phyloP scores from a whole-genome alignment of 805 yeast species.

The Candida namnaoensis region DNA sequence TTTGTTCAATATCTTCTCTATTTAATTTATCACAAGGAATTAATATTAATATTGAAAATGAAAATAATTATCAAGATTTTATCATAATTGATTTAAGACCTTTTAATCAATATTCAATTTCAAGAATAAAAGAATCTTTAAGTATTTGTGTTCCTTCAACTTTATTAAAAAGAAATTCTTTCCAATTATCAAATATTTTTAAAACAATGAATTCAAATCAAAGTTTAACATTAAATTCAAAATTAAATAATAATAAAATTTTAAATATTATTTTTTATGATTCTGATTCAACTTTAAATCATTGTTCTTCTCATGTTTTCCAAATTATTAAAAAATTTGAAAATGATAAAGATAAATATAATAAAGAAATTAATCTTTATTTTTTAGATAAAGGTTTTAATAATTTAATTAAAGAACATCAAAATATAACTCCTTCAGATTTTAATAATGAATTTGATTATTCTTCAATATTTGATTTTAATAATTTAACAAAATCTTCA shows the following conservation, averaged over 20 bases:
- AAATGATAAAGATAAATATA: constrained; percentile 5
- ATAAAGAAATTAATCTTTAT: constrained; percentile 8
- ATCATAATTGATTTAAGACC: constrained; percentile 59
- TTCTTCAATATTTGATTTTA: constrained; percentile 4
- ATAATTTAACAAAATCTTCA: constrained; percentile 5
- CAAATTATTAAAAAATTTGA: constrained; percentile 18
- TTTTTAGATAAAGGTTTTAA: constrained; percentile 14
- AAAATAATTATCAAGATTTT: constrained; percentile 2
- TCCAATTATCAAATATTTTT: constrained; percentile 16
- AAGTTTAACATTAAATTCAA: constrained; percentile 6
- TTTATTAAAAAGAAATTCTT: constrained; percentile 49
- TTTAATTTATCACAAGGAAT: too few relatives aligned
- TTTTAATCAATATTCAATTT: constrained; percentile 59
- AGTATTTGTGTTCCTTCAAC: constrained; percentile 88
- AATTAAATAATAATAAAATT: constrained; percentile 3
- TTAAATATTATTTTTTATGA: constrained; percentile 16
- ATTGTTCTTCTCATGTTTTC: constrained; percentile 16
- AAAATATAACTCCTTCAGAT: too few relatives aligned
- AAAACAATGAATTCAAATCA: constrained; percentile 18
- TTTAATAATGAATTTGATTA: not conserved
- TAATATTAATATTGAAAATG: too few relatives aligned
- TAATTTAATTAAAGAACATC: too few relatives aligned
- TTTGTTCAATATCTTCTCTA: too few relatives aligned
- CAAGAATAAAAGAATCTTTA: constrained; percentile 52
- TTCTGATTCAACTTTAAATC: constrained; percentile 9